Conservation (phyloP, 176 grass and related monocot species). For the Musa acuminata region DNA sequence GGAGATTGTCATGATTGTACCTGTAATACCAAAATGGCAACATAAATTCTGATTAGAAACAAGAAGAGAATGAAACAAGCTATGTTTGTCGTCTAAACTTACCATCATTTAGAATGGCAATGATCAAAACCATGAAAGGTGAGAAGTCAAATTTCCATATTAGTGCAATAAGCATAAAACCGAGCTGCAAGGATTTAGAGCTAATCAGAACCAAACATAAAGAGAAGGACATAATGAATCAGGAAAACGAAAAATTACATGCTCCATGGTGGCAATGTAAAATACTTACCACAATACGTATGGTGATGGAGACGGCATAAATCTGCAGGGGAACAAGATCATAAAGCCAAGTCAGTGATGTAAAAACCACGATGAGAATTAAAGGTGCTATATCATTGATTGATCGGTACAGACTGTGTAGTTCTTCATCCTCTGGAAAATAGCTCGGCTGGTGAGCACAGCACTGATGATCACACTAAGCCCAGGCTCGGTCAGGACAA, state of each 20-base stretch:
- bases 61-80: too few relatives aligned
- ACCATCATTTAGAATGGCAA: constrained; percentile 26
- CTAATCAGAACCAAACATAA: not conserved
- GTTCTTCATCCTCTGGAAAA: constrained; percentile 29
- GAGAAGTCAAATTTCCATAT: constrained; percentile 24
- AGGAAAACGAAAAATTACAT: too few relatives aligned
- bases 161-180: constrained; percentile 20
- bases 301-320: constrained; percentile 21
- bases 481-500: constrained; percentile 21
- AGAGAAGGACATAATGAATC: not conserved
- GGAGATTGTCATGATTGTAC: constrained; percentile 23
- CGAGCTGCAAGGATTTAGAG: constrained; percentile 9
- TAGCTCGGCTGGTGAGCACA: constrained; percentile 24
- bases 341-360: not conserved
- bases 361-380: not conserved
- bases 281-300: constrained; percentile 21
- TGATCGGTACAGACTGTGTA: constrained; percentile 6
- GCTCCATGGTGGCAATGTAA: not conserved
- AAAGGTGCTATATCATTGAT: not conserved
- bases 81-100: not conserved
- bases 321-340: constrained; percentile 7
- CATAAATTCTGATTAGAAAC: not conserved
- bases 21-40: not conserved
- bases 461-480: constrained; percentile 24
- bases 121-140: constrained; percentile 25